Percentiles rank a stretch among this genome's conserved stretches.
These are phyloP conservation scores for Zostera marina DNA, from an alignment of 116 monocot species.

Conservation along the genomic window DNA sequence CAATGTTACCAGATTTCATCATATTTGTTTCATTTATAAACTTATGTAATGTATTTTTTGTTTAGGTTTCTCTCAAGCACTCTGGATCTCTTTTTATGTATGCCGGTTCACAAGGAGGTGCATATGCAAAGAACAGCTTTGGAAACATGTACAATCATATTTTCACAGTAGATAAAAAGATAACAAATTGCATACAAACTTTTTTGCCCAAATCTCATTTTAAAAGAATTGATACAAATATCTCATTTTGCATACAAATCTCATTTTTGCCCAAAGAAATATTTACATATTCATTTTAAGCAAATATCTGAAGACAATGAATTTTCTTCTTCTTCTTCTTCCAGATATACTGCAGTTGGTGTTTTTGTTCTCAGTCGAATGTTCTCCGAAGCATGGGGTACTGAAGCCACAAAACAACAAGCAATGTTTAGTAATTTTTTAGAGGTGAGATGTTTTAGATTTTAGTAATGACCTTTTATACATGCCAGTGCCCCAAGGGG, in stretches of 20 bases:
- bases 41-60: background rate
- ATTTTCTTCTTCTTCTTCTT: slow-evolving; percentile 4
- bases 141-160: slow-evolving; percentile 65
- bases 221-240: too few species aligned
- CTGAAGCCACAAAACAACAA: slow-evolving; percentile 51
- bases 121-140: slow-evolving; percentile 99
- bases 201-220: background rate
- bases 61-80: slow-evolving; percentile 94
- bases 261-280: too few species aligned
- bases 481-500: background rate
- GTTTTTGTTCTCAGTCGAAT: slow-evolving; percentile 86
- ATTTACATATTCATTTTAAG: background rate
- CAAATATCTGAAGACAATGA: background rate
- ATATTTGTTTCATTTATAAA: background rate
- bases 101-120: slow-evolving; percentile 95
- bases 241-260: too few species aligned
- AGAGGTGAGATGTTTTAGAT: slow-evolving; percentile 36
- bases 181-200: background rate
- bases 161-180: background rate
- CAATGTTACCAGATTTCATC: too few species aligned
- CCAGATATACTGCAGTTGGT: slow-evolving; percentile 97
- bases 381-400: slow-evolving; percentile 89
- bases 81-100: slow-evolving; percentile 99
- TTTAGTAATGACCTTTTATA: too few species aligned
- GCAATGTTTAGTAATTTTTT: slow-evolving; percentile 77